A percentile compares a stretch with the other conserved stretches of the same genome.
Evolutionary conservation across 2,329 filamentous ascomycete species (phyloP).

Genomic region (Tolypocladium amazonense): DNA sequence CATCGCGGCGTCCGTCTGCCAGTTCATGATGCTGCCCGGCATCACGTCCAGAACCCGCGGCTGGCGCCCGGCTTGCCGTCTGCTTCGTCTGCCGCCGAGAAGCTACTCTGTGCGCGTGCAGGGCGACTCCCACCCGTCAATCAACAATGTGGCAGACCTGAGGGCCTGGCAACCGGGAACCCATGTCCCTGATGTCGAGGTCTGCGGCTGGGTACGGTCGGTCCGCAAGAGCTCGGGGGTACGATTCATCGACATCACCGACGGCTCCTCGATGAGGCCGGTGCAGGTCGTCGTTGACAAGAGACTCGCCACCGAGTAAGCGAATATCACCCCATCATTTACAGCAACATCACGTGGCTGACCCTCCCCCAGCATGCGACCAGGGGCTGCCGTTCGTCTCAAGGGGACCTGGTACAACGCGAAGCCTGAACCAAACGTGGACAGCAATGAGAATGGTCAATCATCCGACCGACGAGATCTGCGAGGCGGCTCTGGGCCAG

Average conservation of each 20-base stretch:
- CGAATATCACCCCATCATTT: conserved; percentile 6
- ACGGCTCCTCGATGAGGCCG: conserved; percentile 71
- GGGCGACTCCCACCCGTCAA: conserved; percentile 16
- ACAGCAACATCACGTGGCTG: conserved; percentile 14
- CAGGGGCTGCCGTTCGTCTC: conserved; percentile 70
- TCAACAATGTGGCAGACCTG: conserved; percentile 42
- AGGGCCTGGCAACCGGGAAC: conserved; percentile 39
- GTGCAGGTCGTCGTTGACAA: conserved; percentile 74
- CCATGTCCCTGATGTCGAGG: conserved; percentile 37
- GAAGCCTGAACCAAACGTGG: not conserved
- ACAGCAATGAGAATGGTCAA: not conserved
- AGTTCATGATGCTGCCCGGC: not conserved
- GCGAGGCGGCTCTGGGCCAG: not conserved
- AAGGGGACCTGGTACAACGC: conserved; percentile 58
- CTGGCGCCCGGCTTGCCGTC: not conserved
- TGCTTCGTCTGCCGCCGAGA: conserved; percentile 7
- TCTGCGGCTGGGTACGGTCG: conserved; percentile 75
- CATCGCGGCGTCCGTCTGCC: not conserved
- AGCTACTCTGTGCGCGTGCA: conserved; percentile 22
- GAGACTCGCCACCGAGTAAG: conserved; percentile 61
- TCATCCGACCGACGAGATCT: not conserved
- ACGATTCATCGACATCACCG: conserved; percentile 75
- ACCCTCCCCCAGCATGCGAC: conserved; percentile 52
- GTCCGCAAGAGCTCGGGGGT: conserved; percentile 77
- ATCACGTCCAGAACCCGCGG: not conserved